Evolutionary conservation across 2,329 filamentous ascomycete species (phyloP).

Genomic region (Phialemoniopsis sp.): DNA sequence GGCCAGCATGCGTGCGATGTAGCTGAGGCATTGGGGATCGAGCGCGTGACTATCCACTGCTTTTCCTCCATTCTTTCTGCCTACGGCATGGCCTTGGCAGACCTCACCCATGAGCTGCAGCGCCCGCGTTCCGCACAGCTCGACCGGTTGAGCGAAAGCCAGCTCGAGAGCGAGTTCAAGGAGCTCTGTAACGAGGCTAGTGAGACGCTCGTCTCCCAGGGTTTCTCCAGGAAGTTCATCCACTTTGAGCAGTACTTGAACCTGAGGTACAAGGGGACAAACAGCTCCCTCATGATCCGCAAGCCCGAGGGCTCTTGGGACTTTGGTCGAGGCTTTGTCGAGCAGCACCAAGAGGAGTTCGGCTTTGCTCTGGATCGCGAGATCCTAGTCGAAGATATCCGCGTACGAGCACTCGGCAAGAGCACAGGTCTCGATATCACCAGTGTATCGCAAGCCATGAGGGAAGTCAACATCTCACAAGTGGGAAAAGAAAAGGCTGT

Average conservation of each 20-base stretch:
- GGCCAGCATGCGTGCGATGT: slow-evolving; percentile 22
- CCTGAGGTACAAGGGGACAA: slow-evolving; percentile 5
- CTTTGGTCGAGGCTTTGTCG: too few species aligned
- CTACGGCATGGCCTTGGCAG: slow-evolving; percentile 21
- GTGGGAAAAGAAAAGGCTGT: slow-evolving; percentile 48
- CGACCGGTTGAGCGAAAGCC: neutral
- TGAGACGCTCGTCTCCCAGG: neutral
- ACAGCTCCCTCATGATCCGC: slow-evolving; percentile 6
- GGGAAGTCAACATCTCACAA: slow-evolving; percentile 61
- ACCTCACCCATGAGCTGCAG: slow-evolving; percentile 19
- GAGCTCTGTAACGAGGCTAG: slow-evolving; percentile 36
- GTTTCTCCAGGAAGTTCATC: slow-evolving; percentile 1
- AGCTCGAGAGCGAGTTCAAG: slow-evolving; percentile 13
- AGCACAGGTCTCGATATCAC: slow-evolving; percentile 53
- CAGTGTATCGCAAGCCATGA: slow-evolving; percentile 63
- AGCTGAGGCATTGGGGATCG: slow-evolving; percentile 17
- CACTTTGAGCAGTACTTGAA: slow-evolving; percentile 1
- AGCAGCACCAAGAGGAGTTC: slow-evolving; percentile 55
- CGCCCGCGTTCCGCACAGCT: slow-evolving; percentile 13
- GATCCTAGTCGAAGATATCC: neutral
- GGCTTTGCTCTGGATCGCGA: slow-evolving; percentile 42
- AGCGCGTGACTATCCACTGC: slow-evolving; percentile 17
- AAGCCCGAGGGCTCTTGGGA: neutral
- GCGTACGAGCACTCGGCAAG: neutral
- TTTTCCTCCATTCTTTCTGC: slow-evolving; percentile 22